These are phyloP conservation scores for Bruguiera sexangula DNA, from an alignment of 345 rosid genomes.

Conservation along the genomic window DNA sequence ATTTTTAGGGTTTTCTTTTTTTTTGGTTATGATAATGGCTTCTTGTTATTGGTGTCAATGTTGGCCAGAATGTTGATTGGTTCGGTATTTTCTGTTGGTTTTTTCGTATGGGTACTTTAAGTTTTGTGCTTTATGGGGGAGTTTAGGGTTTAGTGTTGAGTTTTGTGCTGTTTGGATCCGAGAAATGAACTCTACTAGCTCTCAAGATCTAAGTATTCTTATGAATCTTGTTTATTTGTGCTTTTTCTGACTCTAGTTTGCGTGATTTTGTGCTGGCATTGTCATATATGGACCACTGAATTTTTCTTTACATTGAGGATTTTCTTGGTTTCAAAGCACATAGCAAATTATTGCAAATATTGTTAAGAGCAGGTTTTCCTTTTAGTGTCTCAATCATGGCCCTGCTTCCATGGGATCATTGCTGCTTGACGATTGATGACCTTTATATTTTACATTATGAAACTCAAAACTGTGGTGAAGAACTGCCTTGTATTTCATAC, in stretches of 20 bases:
- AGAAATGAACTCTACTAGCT: slow-evolving; percentile 13
- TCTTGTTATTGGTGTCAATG: slow-evolving; percentile 3
- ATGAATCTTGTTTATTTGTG: background rate
- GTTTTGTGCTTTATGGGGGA: slow-evolving; percentile 4
- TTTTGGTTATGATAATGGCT: background rate
- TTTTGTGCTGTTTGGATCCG: slow-evolving; percentile 20
- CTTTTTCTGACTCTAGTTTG: background rate
- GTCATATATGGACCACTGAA: background rate
- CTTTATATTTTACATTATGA: no score
- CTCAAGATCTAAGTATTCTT: slow-evolving; percentile 12
- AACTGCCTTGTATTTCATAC: no score
- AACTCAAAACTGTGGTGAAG: no score
- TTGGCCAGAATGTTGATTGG: slow-evolving; percentile 15
- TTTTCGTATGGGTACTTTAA: slow-evolving; percentile 10
- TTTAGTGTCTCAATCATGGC: no score
- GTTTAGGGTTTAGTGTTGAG: slow-evolving; percentile 22
- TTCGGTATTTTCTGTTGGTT: slow-evolving; percentile 13
- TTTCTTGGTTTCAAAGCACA: no score
- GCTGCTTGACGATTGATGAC: no score
- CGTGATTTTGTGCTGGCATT: background rate
- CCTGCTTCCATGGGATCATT: no score
- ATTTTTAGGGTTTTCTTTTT: background rate
- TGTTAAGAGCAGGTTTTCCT: no score
- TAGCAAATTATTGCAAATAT: no score
- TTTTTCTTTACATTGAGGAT: slow-evolving; percentile 3